Evolutionary conservation across 331 rosid species (phyloP), one percentile per base, ranked within the genome.

Genomic region (Erythrophleum ivorense): DNA sequence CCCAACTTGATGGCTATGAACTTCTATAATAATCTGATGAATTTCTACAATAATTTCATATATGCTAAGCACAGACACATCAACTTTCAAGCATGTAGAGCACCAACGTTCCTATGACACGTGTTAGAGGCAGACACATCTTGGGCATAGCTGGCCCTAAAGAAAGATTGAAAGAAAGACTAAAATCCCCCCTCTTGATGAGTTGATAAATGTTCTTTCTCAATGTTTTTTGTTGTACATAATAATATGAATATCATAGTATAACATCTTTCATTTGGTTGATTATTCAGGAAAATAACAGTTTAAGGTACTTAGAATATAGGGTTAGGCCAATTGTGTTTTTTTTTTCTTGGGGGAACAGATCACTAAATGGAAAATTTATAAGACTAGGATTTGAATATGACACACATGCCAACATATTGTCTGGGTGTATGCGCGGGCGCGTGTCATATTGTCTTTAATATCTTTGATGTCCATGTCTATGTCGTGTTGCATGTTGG

Each of bases 1-100:
- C 68, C 67, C 58, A 59, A 46, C 71, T 7, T 21, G 79, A 40
- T 19, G 66, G 68, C 41, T 24, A 43, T 43, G 41, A 38, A 73
- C 50, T 15, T 36, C 45, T 34, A 73, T 18, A 54, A 53, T 36
- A 48, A 48, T 71, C 21, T 33, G 24, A 13, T 12, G 21, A 48
- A 71, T 13, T 71, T 71, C 59, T 46, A 71, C 41, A 12, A 46
- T 48, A 71, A 68, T 40, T 41, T 18, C n/a, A 18, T 18, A 16
- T 0, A 16, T 49, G 48, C 14, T 41, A 62, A 69, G 48, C 54
- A 45, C 14, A 68, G 3, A 43, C n/a, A 6, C 12, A 29, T 9
- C 9, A 9, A 34, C 68, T 63, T 33, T 6, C 69, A 33, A 64
- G 45, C 5, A 7, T 41, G 21, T 15, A 5, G 45, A 34, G 34